Evolutionary conservation across 192 early-diverging fungal species (phyloP), one percentile per base, ranked within the genome.

Genomic region (Coemansia guatemalensis): DNA sequence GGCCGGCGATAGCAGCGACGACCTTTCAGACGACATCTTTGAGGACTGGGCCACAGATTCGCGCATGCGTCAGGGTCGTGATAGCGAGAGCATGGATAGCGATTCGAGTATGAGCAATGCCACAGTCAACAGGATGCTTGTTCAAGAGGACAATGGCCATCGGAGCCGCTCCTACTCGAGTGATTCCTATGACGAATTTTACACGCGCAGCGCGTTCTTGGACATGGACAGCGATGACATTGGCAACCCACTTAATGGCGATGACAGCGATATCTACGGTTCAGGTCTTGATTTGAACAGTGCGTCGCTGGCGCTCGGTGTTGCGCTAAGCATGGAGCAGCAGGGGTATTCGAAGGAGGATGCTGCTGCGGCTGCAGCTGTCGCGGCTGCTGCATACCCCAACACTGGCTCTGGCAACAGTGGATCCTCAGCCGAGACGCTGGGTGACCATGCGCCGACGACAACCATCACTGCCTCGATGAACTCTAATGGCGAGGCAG

Each of bases 271-370:
- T 3, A 25, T 56, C 30, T 75, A 75, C 25, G 26, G 65, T 2
- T 17, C 62, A 0, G 69, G 48, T 4, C 69, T 81, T 21, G 78
- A 81, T 44, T 62, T 81, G 8, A 73, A 81, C 62, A 62, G 69
- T 29, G 78, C 73, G 17, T 81, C 78, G 48, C 69, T 81, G 35
- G 78, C 78, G 4, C 63, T 81, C 44, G 78, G 78, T 22, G 73
- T 81, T 29, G 78, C 78, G 0, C 68, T 81, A 23, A 81, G 78
- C 65, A 81, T 81, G 78, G 78, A 81, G 69, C 72, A 81, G 66
- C 78, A 75, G 44, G 76, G 76, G 0, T 79, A 79, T 48, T 79
- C 76, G 2, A 81, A 81, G 47, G 78, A 74, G n/a, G 78, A 81
- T 27, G 72, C 69, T 1, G 72, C 65, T 0, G 78, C 69, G 0